Base-by-base conservation (phyloP, 2,329 filamentous ascomycete species). In the Grosmannia serpens region DNA sequence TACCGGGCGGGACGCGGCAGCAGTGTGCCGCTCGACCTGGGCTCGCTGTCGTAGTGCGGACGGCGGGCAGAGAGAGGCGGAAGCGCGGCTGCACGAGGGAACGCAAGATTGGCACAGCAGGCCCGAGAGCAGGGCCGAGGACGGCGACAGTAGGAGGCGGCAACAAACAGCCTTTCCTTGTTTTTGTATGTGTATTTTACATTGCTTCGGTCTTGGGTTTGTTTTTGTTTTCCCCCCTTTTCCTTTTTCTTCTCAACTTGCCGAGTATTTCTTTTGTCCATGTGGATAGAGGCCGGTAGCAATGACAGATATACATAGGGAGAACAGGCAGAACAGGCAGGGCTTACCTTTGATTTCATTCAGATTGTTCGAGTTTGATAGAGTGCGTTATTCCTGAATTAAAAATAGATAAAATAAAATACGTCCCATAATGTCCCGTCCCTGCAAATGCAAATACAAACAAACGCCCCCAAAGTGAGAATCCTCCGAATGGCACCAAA, bases 1-100 rank as follows among this genome's bases (percentile, higher is more conserved):
- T 99, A 97, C 72, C 80, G 92, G 62, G 94, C 94, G 41, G 94
- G 94, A 10, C 82, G 92, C 68, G 92, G 91, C 35, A 96, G 91
- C 74, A 96, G 89, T 75, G 91, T 97, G 64, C 94, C 94, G 33
- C 75, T 97, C 65, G 89, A 97, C 75, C 72, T 99, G 68, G 83
- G 77, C 64, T 76, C 57, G 35, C 54, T 64, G 13, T 38, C 46
- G 20, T 61, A 53, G 31, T 1, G 24, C 11, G 44, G 47, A 22
- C 41, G 8, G 10, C 2, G 17, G 20, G 20, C 7, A 52, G 17
- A 15, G n/a, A 31, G 27, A 51, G 49, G 22, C 8, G 31, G 31
- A 33, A 3, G 35, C 41, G 41, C 20, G 41, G 6, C 13, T 15
- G 35, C 7, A 15, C 9, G 31, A 10, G 31, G 31, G 5, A 33